phyloP scores from a whole-genome alignment of 768 basidiomycete genomes.

The Auriscalpium microsporum region DNA sequence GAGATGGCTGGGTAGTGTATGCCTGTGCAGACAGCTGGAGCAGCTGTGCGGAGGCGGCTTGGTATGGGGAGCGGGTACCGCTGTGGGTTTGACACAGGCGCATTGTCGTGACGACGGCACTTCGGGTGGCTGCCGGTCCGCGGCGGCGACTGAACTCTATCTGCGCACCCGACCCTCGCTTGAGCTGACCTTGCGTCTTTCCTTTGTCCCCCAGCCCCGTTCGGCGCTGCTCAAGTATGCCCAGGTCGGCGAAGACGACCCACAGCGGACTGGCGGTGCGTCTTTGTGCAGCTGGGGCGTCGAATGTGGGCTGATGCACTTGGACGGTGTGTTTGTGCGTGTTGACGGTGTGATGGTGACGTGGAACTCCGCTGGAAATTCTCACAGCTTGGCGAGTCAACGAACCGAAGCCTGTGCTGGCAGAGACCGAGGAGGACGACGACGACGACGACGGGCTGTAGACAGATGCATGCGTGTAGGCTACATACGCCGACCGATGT shows the following conservation, averaged over 20 bases:
- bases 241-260: constrained; percentile 62
- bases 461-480: constrained; percentile 20
- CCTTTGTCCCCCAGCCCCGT: constrained; percentile 59
- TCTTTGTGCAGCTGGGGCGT: constrained; percentile 7
- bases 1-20: not conserved
- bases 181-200: constrained; percentile 7
- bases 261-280: constrained; percentile 80
- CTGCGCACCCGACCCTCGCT: not conserved
- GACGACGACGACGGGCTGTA: constrained; percentile 45
- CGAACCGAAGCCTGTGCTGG: constrained; percentile 84
- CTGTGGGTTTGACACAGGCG: not conserved
- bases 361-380: constrained; percentile 24
- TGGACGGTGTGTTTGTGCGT: constrained; percentile 29
- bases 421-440: constrained; percentile 46
- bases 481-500: not conserved
- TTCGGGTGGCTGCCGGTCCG: constrained; percentile 3
- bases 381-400: constrained; percentile 77
- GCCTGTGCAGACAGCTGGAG: not conserved
- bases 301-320: not conserved
- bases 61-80: not conserved
- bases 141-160: constrained; percentile 8
- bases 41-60: not conserved
- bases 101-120: constrained; percentile 11
- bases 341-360: constrained; percentile 30
- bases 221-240: constrained; percentile 96